Evolutionary conservation across 768 basidiomycete genomes (phyloP).

Genomic region (Calocera viscosa): DNA sequence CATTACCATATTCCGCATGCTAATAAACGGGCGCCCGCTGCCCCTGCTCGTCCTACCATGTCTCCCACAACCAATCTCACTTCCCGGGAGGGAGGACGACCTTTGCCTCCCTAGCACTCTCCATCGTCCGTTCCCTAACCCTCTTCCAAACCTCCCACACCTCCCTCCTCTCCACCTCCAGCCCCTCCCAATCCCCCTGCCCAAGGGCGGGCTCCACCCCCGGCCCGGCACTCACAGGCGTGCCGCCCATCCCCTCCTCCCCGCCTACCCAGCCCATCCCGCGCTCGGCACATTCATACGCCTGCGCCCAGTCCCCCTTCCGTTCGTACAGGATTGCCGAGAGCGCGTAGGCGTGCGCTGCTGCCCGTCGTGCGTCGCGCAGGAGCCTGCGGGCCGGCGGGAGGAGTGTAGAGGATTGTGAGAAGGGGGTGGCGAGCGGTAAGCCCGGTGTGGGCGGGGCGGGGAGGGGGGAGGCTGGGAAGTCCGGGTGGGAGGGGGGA

Average conservation of each 20-base stretch:
- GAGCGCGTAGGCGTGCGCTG: slow-evolving; percentile 64
- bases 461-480: slow-evolving; percentile 27
- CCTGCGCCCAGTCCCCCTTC: slow-evolving; percentile 14
- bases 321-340: slow-evolving; percentile 53
- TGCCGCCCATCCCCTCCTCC: neutral
- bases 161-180: neutral
- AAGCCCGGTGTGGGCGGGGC: slow-evolving; percentile 32
- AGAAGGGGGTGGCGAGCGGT: slow-evolving; percentile 36
- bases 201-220: neutral
- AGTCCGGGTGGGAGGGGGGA: slow-evolving; percentile 28
- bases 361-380: slow-evolving; percentile 55
- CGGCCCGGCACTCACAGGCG: neutral
- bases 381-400: slow-evolving; percentile 46
- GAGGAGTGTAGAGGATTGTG: slow-evolving; percentile 39
- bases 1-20: neutral
- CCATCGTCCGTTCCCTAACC: neutral
- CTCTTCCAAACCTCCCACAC: neutral
- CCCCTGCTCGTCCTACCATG: neutral
- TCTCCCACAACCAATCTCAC: neutral
- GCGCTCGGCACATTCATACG: slow-evolving; percentile 2
- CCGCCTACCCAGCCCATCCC: neutral
- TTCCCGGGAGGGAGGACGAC: neutral
- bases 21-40: neutral
- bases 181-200: neutral
- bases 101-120: neutral